Base-by-base conservation (phyloP, 148 eudicot species). In the Diospyros lotus region DNA sequence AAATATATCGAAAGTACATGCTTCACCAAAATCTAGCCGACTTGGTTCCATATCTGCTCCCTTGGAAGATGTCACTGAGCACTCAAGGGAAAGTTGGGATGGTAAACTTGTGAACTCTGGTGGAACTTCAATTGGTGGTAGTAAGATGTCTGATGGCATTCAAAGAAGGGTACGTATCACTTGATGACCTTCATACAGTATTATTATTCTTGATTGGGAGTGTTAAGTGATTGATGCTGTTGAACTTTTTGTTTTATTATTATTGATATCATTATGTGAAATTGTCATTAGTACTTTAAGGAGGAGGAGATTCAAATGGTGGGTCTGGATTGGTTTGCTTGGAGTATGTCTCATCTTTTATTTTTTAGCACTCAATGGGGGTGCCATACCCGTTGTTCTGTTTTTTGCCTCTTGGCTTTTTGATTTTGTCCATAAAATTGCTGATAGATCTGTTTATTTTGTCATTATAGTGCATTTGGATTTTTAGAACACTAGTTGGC, bases 81-180 rank as follows among this genome's bases (percentile, higher is more conserved):
- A 76, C 73, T 63, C 84, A 9, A 85, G 85, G 83, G 93, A 82
- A 66, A 84, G 75, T 80, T 81, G 80, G 86, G 97, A 89, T 58
- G 82, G 68, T 78, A 89, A 86, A 86, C 87, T 80, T 66, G 28
- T 72, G 48, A 81, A 74, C 70, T 72, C 59, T 18, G 58, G 80
- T 64, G 89, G 89, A 61, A 69, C 81, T 48, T 81, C 83, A 73
- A 81, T 64, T 79, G 79, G 77, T 79, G 87, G 82, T 41, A 76
- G 77, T 67, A 92, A 87, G 88, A 95, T 95, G 99, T 79, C 97
- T n/a, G 96, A 90, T 71, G 74, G 74, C 50, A 79, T 90, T 73
- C 97, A 89, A 79, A 88, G 84, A 82, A 88, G 81, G 86, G 90
- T 87, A 74, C 58, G 84, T 66, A 15, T 66, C 14, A 2, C 54